Evolutionary conservation across 1,284 basidiomycete species (phyloP), one percentile per base, ranked within the genome.

Genomic region (Wallemia ichthyophaga): DNA sequence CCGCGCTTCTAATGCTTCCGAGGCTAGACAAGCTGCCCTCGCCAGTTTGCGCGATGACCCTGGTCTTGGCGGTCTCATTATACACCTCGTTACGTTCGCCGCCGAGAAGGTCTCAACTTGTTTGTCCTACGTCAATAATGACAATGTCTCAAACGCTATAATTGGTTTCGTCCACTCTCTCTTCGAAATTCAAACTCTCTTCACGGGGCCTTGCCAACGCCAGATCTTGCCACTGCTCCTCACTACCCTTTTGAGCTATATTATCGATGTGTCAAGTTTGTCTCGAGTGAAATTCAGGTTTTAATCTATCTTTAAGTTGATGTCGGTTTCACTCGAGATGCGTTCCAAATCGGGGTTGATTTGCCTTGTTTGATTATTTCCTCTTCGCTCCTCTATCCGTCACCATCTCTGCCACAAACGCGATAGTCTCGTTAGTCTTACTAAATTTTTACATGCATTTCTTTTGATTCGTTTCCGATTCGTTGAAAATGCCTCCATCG

Each of bases 201-300:
- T 92, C 66, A 79, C 96, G 25, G 92, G 98, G 70, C 92, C 91
- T 56, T 96, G 94, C 67, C 75, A 96, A 2, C 92, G 96, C 67
- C 92, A 96, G 81, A 77, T 96, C 57, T 78, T 98, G 11, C 91
- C 91, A 0, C 83, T 89, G 0, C 77, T 95, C 48, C 78, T 98
- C 26, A 92, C 91, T 1, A 82, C 83, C 62, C 77, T 96, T 58
- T 75, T 96, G 3, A 85, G 92, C 61, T 83, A n/a, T n/a, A n/a
- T n/a, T n/a, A n/a, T n/a, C n/a, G n/a, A n/a, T n/a, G n/a, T n/a
- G n/a, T n/a, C n/a, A n/a, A n/a, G n/a, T n/a, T n/a, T n/a, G n/a
- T n/a, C n/a, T n/a, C n/a, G n/a, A n/a, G n/a, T n/a, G n/a, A n/a
- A n/a, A n/a, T n/a, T n/a, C n/a, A n/a, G n/a, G n/a, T n/a, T n/a